These are phyloP conservation scores for Helotiales sp. DNA, from an alignment of 2,329 filamentous ascomycete genomes.

Conservation along the genomic window DNA sequence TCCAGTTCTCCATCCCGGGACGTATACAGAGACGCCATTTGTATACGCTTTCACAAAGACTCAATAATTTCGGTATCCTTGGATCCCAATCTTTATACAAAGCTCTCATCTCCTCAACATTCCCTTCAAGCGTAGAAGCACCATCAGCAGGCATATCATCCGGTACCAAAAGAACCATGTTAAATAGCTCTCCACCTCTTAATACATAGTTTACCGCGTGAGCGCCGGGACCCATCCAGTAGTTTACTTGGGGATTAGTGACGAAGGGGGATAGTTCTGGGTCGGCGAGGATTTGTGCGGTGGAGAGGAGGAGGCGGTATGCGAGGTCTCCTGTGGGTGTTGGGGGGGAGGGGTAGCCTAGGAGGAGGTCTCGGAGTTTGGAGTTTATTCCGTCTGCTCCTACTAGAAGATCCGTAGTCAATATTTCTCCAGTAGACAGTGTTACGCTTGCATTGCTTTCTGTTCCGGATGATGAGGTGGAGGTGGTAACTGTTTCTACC, in stretches of 20 bases:
- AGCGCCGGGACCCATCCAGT: conserved; percentile 48
- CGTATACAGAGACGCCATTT: conserved; percentile 64
- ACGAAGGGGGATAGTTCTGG: conserved; percentile 41
- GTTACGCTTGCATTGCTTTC: conserved; percentile 24
- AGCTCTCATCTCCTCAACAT: conserved; percentile 43
- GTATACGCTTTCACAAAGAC: conserved; percentile 55
- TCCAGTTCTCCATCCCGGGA: conserved; percentile 56
- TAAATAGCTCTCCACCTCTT: conserved; percentile 44
- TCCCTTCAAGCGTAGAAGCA: conserved; percentile 38
- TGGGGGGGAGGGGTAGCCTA: conserved; percentile 47
- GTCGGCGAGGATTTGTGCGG: conserved; percentile 43
- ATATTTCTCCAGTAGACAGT: conserved; percentile 31
- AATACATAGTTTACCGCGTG: conserved; percentile 51
- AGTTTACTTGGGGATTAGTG: conserved; percentile 43
- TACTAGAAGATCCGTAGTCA: conserved; percentile 39
- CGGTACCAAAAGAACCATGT: conserved; percentile 46
- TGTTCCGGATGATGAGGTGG: conserved; percentile 19
- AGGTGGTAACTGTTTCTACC: conserved; percentile 34
- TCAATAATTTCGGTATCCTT: conserved; percentile 53
- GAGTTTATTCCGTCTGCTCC: conserved; percentile 45
- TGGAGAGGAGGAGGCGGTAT: conserved; percentile 46
- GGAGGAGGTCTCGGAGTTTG: conserved; percentile 39
- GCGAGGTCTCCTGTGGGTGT: conserved; percentile 46
- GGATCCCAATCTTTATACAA: conserved; percentile 47
- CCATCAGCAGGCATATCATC: conserved; percentile 36